Base-by-base conservation (phyloP, 176 grass and related monocot genomes). In the Musa troglodytarum region DNA sequence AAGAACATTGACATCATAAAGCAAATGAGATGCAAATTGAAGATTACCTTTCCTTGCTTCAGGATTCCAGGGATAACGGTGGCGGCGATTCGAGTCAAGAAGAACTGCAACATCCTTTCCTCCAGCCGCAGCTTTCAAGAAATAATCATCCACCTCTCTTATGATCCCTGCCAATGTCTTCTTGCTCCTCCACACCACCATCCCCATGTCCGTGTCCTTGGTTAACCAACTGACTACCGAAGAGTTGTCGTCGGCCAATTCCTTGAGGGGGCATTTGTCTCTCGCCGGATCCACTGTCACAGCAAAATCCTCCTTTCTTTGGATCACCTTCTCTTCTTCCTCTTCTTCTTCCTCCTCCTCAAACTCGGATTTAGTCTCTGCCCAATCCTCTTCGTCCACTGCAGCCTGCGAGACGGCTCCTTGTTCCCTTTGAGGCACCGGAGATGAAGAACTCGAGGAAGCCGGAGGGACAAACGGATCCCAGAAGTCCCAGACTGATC, bases 81-180 rank as follows among this genome's bases (percentile, higher is more conserved):
- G 71, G 22, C 85, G 81, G 29, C 76, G 80, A 74, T 88, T 80
- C 58, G 86, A 88, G 67, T 99, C 91, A 83, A 99, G 84, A 83
- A 95, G 77, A 77, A 82, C 34, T 59, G 87, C 82, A 50, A 95
- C 87, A 67, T 95, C 96, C 12, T 59, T 93, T 49, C 96, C 96
- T 71, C 84, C 86, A 11, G 91, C 91, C 7, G 91, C 96, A 52
- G 96, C 96, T 87, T 88, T 99, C 77, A 99, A 82, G 82, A 99
- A 95, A 76, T 89, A 93, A 49, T 95, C 91, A 74, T 99, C 96
- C 50, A 99, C 84, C 78, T 99, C 91, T 79, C 88, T 95, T 52
- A 86, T 81, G 71, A 99, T 88, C 69, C 77, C 84, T 11, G 83
- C 68, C 58, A 99, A 81, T 51, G 88, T 89, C 79, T 78, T 88